Evolutionary conservation across 208 protist species (phyloP), one percentile per base, ranked within the genome.

Genomic region (Vickermania spadyakhi): DNA sequence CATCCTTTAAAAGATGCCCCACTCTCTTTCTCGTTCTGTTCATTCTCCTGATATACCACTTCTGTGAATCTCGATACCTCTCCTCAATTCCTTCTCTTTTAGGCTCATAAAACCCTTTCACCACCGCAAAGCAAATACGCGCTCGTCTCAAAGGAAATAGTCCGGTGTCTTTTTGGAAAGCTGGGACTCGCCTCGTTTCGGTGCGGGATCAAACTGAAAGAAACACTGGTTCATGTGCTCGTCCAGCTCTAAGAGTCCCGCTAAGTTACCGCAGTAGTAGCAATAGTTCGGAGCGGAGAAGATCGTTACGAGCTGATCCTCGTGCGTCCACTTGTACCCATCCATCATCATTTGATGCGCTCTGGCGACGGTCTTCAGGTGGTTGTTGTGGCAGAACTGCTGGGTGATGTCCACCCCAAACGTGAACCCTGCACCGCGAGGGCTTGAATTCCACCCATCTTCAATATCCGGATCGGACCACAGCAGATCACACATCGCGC

Each of bases 261-360:
- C 96, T 25, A 97, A 70, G 71, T 98, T 99, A 28, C 96, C 97
- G 68, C 98, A 99, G 59, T 97, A 86, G 72, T 99, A 99, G 84
- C 98, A 99, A 74, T 99, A 99, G 80, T 99, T 99, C 4, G 98
- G 98, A 0, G 98, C 98, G 30, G 79, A 94, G 79, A 99, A 99
- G 62, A 99, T 96, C 13, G 99, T 99, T 18, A 99, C 97, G 0
- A 99, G 89, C 62, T 97, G 93, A 25, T 98, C 81, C 63, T 98
- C 90, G 64, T 99, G 98, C 28, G 81, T 91, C 96, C 97, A 99
- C 56, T 98, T 98, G 83, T 99, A 99, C 3, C 98, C 98, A 28
- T 99, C 97, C 85, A 97, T 97, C 3, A 99, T 96, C 0, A 99
- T 79, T 79, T 99, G 97, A 70, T 99, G 97, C 1, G 97, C 97